Evolutionary conservation across 148 eudicot species (phyloP).

Genomic region (Rhododendron vialii): DNA sequence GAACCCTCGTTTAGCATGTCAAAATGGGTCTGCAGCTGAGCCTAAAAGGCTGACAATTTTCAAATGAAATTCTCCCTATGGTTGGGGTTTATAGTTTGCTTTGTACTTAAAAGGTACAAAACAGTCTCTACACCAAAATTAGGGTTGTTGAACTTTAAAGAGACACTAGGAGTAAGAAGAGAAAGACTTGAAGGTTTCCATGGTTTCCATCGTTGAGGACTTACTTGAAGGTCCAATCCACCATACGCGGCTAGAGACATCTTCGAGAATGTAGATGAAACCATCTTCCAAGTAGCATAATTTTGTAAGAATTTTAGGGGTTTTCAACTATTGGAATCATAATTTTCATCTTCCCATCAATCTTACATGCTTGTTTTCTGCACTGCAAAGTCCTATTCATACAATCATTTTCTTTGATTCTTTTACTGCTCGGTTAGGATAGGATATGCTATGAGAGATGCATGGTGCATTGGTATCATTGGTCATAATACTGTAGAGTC

Average conservation of each 20-base stretch:
- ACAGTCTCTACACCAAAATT: neutral
- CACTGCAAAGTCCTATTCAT: neutral
- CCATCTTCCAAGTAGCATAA: neutral
- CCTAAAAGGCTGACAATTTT: neutral
- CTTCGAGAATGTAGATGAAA: neutral
- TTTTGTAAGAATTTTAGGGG: neutral
- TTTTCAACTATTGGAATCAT: neutral
- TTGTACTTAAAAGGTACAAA: neutral
- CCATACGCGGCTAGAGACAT: neutral
- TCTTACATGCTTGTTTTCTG: neutral
- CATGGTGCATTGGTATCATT: neutral
- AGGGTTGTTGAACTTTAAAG: neutral
- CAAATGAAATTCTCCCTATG: neutral
- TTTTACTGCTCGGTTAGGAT: neutral
- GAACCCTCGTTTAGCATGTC: neutral
- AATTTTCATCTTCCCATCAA: neutral
- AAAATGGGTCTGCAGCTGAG: neutral
- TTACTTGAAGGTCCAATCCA: neutral
- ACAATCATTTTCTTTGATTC: neutral
- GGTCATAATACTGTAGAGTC: neutral
- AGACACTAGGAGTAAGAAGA: neutral
- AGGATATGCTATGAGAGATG: neutral
- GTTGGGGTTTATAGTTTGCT: neutral
- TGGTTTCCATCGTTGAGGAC: neutral
- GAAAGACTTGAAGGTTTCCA: neutral